Base-by-base conservation (phyloP, 1,139 yeast genomes). In the Pichia sp. region DNA sequence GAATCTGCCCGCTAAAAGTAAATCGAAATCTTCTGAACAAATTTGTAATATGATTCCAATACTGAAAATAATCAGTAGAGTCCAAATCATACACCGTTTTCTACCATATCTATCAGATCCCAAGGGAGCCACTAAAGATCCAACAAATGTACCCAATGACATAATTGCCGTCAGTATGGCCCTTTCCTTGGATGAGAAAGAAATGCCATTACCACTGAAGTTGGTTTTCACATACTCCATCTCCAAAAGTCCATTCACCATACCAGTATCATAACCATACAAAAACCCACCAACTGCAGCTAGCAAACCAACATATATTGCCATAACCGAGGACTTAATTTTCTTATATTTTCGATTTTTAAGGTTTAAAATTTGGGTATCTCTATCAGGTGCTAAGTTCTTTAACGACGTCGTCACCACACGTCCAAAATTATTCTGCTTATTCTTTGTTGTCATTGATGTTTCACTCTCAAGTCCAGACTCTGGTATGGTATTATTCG, bases 271-370 rank as follows among this genome's bases (percentile, higher is more conserved):
- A 54, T 81, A 82, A 2, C 94, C 94, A 52, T 80, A 83, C 34
- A 83, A 63, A 57, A 83, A 82, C 0, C 93, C 94, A 27, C 93
- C 93, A 16, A 80, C 70, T 15, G 93, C 91, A 8, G 88, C 87
- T 39, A 81, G 77, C 23, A 75, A 52, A 40, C 91, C 91, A 6
- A 82, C 86, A 13, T 69, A 60, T 29, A 79, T 56, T 12, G 87
- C 84, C 63, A 79, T 74, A 18, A 43, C 23, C 7, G 43, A 30
- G 3, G 48, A 32, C 32, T 38, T 33, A 6, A 17, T 29, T 15
- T 38, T 43, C 18, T 24, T 24, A n/a, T 36, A 14, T 18, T 32
- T 30, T 3, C 19, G 15, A 16, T 13, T 17, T 16, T 21, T 8
- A n/a, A 26, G 19, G 12, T 20, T 28, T n/a, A 11, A 6, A 8